Evolutionary conservation across 768 basidiomycete species (phyloP).

Genomic region (Boletus insuetus): DNA sequence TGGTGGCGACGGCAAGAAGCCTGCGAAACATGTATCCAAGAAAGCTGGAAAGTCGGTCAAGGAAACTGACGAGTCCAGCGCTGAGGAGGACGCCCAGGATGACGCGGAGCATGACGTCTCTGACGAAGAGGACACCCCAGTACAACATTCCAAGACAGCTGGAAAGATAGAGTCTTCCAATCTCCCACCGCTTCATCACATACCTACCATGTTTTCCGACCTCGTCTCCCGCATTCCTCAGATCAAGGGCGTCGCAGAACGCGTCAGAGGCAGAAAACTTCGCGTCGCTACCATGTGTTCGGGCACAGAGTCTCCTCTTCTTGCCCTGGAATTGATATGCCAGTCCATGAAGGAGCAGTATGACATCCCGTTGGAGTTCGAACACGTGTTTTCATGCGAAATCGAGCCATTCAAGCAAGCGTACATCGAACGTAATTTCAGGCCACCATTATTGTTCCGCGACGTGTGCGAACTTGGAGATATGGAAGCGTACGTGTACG

Average conservation of each 20-base stretch:
- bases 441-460: slow-evolving; percentile 87
- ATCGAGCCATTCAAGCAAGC: slow-evolving; percentile 98
- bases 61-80: slow-evolving; percentile 30
- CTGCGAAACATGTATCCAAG: slow-evolving; percentile 19
- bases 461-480: slow-evolving; percentile 91
- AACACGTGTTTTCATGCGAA: slow-evolving; percentile 96
- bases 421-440: slow-evolving; percentile 95
- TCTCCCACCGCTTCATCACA: slow-evolving; percentile 74
- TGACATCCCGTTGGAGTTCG: slow-evolving; percentile 61
- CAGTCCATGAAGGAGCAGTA: slow-evolving; percentile 70
- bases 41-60: slow-evolving; percentile 33
- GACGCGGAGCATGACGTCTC: slow-evolving; percentile 34
- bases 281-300: slow-evolving; percentile 98
- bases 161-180: slow-evolving; percentile 51
- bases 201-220: slow-evolving; percentile 73
- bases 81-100: slow-evolving; percentile 32
- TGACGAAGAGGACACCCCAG: slow-evolving; percentile 31
- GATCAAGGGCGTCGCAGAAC: slow-evolving; percentile 64
- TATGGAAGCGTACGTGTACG: slow-evolving; percentile 61
- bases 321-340: slow-evolving; percentile 83
- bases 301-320: slow-evolving; percentile 91
- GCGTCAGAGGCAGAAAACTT: slow-evolving; percentile 73
- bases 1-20: slow-evolving; percentile 33
- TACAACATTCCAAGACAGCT: slow-evolving; percentile 36
- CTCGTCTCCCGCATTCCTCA: slow-evolving; percentile 63